phyloP scores from a whole-genome alignment of 2,329 filamentous ascomycete species.

The Diaporthe humulicola region DNA sequence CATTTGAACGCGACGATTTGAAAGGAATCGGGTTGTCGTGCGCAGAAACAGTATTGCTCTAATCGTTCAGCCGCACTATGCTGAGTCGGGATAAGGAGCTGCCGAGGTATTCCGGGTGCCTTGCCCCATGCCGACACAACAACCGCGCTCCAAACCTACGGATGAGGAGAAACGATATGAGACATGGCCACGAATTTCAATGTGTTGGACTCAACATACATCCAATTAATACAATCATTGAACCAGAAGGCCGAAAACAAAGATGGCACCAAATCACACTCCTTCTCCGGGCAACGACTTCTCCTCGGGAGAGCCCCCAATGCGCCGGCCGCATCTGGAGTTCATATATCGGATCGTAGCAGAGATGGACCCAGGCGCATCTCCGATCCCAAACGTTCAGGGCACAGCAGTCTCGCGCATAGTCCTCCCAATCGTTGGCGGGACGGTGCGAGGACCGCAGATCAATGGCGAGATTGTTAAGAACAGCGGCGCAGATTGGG shows the following conservation, averaged over 20 bases:
- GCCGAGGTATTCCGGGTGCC: conserved; percentile 3
- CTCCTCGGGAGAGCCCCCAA: conserved; percentile 40
- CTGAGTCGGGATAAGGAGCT: conserved; percentile 10
- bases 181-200: background rate
- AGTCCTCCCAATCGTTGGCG: conserved; percentile 43
- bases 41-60: background rate
- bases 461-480: conserved; percentile 42
- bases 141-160: background rate
- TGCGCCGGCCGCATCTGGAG: conserved; percentile 43
- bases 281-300: conserved; percentile 41
- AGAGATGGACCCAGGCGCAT: conserved; percentile 40
- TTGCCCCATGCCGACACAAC: conserved; percentile 1
- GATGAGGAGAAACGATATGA: background rate
- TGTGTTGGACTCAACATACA: background rate
- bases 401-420: conserved; percentile 39
- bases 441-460: conserved; percentile 41
- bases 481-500: conserved; percentile 44
- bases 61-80: background rate
- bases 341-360: conserved; percentile 44
- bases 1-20: background rate
- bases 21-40: background rate
- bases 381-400: conserved; percentile 40
- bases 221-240: accelerated
- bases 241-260: background rate
- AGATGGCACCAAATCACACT: conserved; percentile 27